Evolutionary conservation across 1,284 basidiomycete genomes (phyloP).

Genomic region (Veloporphyrellus conicus): DNA sequence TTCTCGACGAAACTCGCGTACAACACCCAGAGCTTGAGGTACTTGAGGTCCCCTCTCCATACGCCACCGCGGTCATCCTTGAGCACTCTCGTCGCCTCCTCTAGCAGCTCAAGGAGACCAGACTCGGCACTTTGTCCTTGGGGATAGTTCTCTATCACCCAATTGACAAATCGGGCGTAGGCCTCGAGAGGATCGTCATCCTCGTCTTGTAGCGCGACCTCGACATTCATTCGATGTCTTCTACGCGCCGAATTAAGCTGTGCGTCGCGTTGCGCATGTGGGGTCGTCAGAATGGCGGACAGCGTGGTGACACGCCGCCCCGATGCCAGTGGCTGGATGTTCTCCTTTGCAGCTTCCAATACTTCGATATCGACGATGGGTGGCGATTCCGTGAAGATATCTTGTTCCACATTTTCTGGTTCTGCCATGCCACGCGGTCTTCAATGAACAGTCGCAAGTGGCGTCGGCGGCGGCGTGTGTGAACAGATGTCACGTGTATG

Average conservation of each 20-base stretch:
- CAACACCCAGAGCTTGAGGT: constrained; percentile 89
- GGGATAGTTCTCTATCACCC: constrained; percentile 68
- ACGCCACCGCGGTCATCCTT: constrained; percentile 63
- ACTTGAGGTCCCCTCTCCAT: constrained; percentile 71
- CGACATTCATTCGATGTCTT: constrained; percentile 51
- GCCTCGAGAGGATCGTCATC: constrained; percentile 54
- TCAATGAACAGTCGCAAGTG: background rate
- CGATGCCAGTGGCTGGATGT: constrained; percentile 71
- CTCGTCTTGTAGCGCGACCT: constrained; percentile 52
- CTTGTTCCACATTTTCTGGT: constrained; percentile 18
- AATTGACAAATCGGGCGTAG: constrained; percentile 61
- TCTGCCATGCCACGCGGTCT: constrained; percentile 16
- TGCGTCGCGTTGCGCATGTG: constrained; percentile 66
- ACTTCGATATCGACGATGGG: constrained; percentile 69
- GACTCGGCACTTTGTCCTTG: constrained; percentile 65
- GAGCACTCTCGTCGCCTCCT: constrained; percentile 76
- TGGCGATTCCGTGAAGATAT: constrained; percentile 25
- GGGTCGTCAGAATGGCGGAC: constrained; percentile 65
- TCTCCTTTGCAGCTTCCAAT: constrained; percentile 78
- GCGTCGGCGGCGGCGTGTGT: background rate
- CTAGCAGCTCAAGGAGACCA: constrained; percentile 76
- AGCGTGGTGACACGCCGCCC: constrained; percentile 72
- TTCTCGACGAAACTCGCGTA: constrained; percentile 81
- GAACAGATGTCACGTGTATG: constrained; percentile 23
- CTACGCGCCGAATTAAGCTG: constrained; percentile 60